Base-by-base conservation (phyloP, 139 green algal genomes). In the Picochlorum sp. region DNA sequence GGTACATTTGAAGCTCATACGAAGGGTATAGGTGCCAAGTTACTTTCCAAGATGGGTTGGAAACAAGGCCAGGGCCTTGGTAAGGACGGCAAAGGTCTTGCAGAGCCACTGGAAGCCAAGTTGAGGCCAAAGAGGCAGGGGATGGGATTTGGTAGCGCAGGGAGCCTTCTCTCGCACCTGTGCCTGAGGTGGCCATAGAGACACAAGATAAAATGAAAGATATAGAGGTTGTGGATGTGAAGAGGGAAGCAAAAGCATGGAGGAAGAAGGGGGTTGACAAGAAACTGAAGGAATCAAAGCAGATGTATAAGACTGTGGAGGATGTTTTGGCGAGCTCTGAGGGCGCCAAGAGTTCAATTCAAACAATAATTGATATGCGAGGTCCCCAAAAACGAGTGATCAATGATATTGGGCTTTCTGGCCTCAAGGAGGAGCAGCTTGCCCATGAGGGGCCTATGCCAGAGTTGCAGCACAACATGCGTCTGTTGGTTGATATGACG, bases 401-500 rank as follows among this genome's bases (percentile, higher is more conserved):
- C 45, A 96, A 89, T 20, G 91, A 97, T 72, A 24, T 98, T 64
- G 83, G 92, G 67, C 70, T 89, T 52, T 72, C 98, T 49, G 88
- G 92, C 45, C 65, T 73, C 8, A 45, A 23, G 24, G 66, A 85
- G 65, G 70, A 81, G 50, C 9, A 47, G 6, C 15, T 45, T 45
- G 51, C 51, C 41, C 54, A 23, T 18, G 34, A 63, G 34, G 57
- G 20, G 21, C 90, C 90, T 38, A 94, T 98, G 84, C 89, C 92
- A 0, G 94, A 99, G 83, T 80, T 99, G 60, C 85, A 95, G 75
- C 94, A 98, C 83, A 99, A 99, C 84, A 79, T 99, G 84, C 79
- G 85, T 21, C 78, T 97, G 74, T 75, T 96, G 55, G 87, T 95
- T 15, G 87, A 94, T 58, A 66, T 97, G 49, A 86, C 87, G 6